Percentiles rank a stretch among this genome's conserved stretches.
Evolutionary conservation across 108 stramenopile species (phyloP).

Genomic region (Cyclotella cryptica): DNA sequence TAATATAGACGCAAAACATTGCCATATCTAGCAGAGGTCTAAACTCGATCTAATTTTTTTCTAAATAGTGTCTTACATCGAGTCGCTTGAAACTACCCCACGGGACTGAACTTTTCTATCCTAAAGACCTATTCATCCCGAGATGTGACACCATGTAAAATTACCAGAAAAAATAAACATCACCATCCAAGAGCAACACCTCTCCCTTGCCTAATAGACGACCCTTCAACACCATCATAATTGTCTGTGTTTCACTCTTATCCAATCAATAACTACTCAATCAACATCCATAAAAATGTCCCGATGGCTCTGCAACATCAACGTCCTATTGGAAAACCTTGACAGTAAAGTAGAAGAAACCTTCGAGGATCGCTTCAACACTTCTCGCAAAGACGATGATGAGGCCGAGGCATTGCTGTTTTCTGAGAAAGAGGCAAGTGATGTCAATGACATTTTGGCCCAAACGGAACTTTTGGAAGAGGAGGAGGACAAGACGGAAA

Average conservation of each 20-base stretch:
- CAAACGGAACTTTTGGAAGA: slow-evolving; percentile 37
- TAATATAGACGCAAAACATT: too few species aligned
- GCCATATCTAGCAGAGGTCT: too few species aligned
- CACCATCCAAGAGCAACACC: too few species aligned
- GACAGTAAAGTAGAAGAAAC: slow-evolving; percentile 78
- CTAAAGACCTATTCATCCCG: too few species aligned
- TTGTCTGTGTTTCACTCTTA: not conserved
- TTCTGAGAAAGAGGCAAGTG: slow-evolving; percentile 13
- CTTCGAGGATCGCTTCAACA: slow-evolving; percentile 54
- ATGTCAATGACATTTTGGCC: slow-evolving; percentile 49
- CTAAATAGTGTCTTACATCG: too few species aligned
- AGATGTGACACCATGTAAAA: too few species aligned
- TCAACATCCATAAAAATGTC: slow-evolving; percentile 57
- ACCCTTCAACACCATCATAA: too few species aligned
- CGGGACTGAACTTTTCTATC: too few species aligned
- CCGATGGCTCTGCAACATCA: slow-evolving; percentile 79
- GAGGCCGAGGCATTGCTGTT: not conserved
- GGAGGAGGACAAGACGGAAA: slow-evolving; percentile 26
- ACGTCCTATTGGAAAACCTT: slow-evolving; percentile 80
- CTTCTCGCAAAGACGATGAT: slow-evolving; percentile 12
- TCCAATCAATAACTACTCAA: not conserved
- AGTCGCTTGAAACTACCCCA: too few species aligned
- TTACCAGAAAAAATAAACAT: too few species aligned
- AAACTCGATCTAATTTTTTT: too few species aligned
- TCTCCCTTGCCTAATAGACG: too few species aligned